Base-by-base conservation (phyloP, 169 alveolate species). In the Cryptosporidium meleagridis region DNA sequence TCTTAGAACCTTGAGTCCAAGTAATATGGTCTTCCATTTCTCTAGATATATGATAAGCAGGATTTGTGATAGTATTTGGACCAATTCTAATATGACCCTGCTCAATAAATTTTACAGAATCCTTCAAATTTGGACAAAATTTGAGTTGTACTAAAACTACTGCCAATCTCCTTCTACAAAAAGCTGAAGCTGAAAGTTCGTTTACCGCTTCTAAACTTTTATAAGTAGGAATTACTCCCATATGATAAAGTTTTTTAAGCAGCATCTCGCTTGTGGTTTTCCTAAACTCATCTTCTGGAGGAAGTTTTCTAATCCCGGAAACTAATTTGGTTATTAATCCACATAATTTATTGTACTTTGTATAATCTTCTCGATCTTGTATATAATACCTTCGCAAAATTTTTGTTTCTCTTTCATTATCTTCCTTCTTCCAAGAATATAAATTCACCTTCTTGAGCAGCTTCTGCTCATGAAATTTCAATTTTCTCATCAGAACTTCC, bases 51-150 rank as follows among this genome's bases (percentile, higher is more conserved):
- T 97, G 98, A 75, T 96, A 94, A 21, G 99, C 98, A 16, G 99
- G 99, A 75, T 97, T 97, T 68, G 97, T 97, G 70, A 97, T 94
- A 31, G 96, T 96, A 61, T 98, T 98, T 35, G 98, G 96, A 8
- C 99, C 99, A 26, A 98, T 97, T 91, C 96, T 95, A 18, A 97
- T 92, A 91, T 97, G 99, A 14, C 99, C 99, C 93, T 98, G 98
- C 91, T 98, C 99, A 33, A 98, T 97, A 86, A 94, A 95, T 10
- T 97, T 96, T 33, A 96, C 96, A 23, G 99, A 99, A 93, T 97
- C 97, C 87, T 96, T 96, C 23, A 97, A 92, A 51, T 96, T 95
- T 85, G 97, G 97, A 84, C 98, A 97, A 93, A 97, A 96, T 91
- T 97, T 97, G 68, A 96, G 95, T 69, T 95, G 97, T 65, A 96